Conservation (phyloP, 2,329 filamentous ascomycete species). For the Fusarium odoratissimum region DNA sequence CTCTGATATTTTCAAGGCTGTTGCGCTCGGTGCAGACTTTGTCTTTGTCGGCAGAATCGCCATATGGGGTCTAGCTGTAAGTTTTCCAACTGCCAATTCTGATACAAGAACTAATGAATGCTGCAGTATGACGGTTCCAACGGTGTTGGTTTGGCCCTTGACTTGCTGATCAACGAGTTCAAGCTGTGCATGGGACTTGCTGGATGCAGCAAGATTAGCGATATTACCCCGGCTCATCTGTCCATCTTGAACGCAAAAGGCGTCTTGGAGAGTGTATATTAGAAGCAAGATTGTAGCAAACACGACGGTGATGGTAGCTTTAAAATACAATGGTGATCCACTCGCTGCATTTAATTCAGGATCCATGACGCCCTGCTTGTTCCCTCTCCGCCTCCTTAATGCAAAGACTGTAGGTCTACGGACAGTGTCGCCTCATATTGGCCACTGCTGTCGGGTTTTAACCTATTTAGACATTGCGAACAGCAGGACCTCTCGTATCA, state of each 20-base stretch:
- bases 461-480: not conserved
- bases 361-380: fast-evolving
- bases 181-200: not conserved
- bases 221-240: not conserved
- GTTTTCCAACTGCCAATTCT: fast-evolving
- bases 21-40: not conserved
- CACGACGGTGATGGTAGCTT: fast-evolving
- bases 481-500: too few relatives aligned
- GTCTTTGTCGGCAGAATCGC: conserved; percentile 3
- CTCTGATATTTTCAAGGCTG: conserved; percentile 1
- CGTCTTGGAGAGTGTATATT: not conserved
- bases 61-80: not conserved
- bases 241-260: not conserved
- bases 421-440: fast-evolving
- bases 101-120: not conserved
- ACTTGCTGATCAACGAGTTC: not conserved
- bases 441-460: fast-evolving
- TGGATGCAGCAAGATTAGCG: not conserved
- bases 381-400: not conserved
- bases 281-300: not conserved
- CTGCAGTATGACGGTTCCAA: not conserved
- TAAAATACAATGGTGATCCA: fast-evolving
- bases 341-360: fast-evolving
- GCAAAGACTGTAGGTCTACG: fast-evolving
- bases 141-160: not conserved